phyloP scores from a whole-genome alignment of 352 stramenopile genomes.

The Phytopythium chamaehyphon region DNA sequence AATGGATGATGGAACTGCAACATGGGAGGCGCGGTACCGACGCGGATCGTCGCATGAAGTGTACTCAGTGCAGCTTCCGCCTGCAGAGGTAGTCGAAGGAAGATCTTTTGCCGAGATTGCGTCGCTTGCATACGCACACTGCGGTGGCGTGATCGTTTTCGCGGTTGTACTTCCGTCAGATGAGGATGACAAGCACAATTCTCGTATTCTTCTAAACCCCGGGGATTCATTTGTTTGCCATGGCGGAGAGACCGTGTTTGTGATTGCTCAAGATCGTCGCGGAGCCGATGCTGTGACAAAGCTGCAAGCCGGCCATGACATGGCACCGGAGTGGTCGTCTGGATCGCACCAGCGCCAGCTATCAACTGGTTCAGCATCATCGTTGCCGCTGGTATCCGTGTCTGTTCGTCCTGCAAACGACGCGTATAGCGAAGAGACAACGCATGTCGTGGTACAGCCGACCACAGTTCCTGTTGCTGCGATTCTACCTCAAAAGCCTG shows the following conservation, averaged over 20 bases:
- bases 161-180: constrained; percentile 29
- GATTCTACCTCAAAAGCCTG: neutral
- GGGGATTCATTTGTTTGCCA: constrained; percentile 68
- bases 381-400: constrained; percentile 1
- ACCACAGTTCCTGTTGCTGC: neutral
- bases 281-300: constrained; percentile 38
- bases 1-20: constrained; percentile 24
- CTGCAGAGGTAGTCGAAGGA: constrained; percentile 41
- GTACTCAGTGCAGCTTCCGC: constrained; percentile 67
- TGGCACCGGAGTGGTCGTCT: constrained; percentile 17
- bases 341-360: neutral
- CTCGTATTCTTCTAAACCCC: constrained; percentile 73
- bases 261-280: constrained; percentile 63
- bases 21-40: constrained; percentile 73
- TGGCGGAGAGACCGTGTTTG: constrained; percentile 65
- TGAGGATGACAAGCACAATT: constrained; percentile 12
- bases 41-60: constrained; percentile 73
- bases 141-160: constrained; percentile 74
- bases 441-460: neutral
- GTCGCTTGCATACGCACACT: constrained; percentile 71
- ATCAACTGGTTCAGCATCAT: neutral
- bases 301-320: constrained; percentile 11
- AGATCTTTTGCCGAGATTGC: constrained; percentile 81
- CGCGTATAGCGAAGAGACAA: neutral
- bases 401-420: neutral